phyloP scores from a whole-genome alignment of 73 alveolate species.

The Urostyla sp. region DNA sequence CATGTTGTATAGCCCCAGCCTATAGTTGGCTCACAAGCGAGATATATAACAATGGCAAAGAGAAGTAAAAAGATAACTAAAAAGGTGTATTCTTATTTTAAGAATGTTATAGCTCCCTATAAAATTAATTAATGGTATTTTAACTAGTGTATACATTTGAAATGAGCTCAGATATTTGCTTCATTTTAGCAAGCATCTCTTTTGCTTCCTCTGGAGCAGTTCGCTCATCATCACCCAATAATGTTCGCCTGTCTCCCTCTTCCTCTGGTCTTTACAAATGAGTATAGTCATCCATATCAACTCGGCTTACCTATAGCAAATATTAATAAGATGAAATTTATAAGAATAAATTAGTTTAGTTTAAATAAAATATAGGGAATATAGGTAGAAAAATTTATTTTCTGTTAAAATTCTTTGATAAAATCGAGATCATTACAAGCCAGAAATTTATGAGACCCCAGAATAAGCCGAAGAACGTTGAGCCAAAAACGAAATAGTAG shows the following conservation, averaged over 20 bases:
- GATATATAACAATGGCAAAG: conserved; percentile 50
- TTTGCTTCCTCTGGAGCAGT: too few relatives aligned
- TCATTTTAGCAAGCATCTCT: conserved; percentile 24
- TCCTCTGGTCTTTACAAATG: neutral
- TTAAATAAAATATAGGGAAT: too few relatives aligned
- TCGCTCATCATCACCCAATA: too few relatives aligned
- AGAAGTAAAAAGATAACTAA: conserved; percentile 55
- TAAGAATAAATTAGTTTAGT: too few relatives aligned
- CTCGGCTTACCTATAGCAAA: conserved; percentile 5
- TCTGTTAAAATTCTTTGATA: too few relatives aligned
- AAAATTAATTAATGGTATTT: neutral
- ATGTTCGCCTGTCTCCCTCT: conserved; percentile 15
- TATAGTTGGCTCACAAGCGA: neutral
- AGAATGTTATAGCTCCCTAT: conserved; percentile 80
- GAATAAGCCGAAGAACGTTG: conserved; percentile 22
- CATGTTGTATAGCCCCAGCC: conserved; percentile 59
- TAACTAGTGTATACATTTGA: conserved; percentile 16
- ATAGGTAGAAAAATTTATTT: too few relatives aligned
- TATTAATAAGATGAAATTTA: neutral
- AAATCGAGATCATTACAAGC: conserved; percentile 26
- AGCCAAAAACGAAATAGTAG: conserved; percentile 16
- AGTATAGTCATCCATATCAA: conserved; percentile 27
- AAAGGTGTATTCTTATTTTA: conserved; percentile 71
- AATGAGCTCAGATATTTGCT: neutral
- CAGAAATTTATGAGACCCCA: conserved; percentile 18